Percentiles rank a stretch among this genome's conserved stretches.
phyloP scores from a whole-genome alignment of 208 protist species.

The Trypanosoma congolense region DNA sequence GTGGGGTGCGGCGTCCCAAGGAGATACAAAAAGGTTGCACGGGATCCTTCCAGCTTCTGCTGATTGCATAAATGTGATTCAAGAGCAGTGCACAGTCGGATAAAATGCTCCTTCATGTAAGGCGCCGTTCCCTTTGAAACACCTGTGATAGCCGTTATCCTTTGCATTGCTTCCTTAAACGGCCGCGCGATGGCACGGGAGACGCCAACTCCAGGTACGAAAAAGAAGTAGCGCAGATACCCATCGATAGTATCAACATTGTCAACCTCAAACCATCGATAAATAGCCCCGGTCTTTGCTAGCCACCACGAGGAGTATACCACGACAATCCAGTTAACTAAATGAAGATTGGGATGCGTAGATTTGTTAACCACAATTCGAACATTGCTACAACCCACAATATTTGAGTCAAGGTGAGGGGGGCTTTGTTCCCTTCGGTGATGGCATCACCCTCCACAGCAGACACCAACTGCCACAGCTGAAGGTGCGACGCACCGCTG shows the following conservation, averaged over 20 bases:
- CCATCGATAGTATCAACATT: slow-evolving; percentile 54
- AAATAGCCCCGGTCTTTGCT: slow-evolving; percentile 62
- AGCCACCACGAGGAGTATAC: slow-evolving; percentile 86
- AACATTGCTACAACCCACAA: slow-evolving; percentile 2
- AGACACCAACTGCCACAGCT: slow-evolving; percentile 79
- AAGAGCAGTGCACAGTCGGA: slow-evolving; percentile 59
- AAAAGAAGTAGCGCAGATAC: slow-evolving; percentile 69
- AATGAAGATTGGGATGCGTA: slow-evolving; percentile 71
- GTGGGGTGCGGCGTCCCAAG: slow-evolving; percentile 82
- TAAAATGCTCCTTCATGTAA: slow-evolving; percentile 83
- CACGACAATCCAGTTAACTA: slow-evolving; percentile 58
- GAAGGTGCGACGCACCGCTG: slow-evolving; percentile 34
- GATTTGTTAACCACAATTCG: slow-evolving; percentile 40
- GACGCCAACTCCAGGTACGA: slow-evolving; percentile 38
- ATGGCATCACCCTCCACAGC: slow-evolving; percentile 30
- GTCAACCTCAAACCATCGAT: slow-evolving; percentile 65
- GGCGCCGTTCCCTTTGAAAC: slow-evolving; percentile 54
- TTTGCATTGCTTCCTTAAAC: slow-evolving; percentile 54
- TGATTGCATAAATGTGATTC: slow-evolving; percentile 58
- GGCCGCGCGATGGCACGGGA: slow-evolving; percentile 35
- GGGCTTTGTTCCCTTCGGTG: slow-evolving; percentile 2
- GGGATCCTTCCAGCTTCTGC: slow-evolving; percentile 3
- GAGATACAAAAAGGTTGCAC: slow-evolving; percentile 32
- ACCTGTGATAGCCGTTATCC: slow-evolving; percentile 43
- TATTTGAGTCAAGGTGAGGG: no score